A percentile compares a stretch with the other conserved stretches of the same genome.
phyloP scores from a whole-genome alignment of 805 yeast species.

The Ogataea methylovora region DNA sequence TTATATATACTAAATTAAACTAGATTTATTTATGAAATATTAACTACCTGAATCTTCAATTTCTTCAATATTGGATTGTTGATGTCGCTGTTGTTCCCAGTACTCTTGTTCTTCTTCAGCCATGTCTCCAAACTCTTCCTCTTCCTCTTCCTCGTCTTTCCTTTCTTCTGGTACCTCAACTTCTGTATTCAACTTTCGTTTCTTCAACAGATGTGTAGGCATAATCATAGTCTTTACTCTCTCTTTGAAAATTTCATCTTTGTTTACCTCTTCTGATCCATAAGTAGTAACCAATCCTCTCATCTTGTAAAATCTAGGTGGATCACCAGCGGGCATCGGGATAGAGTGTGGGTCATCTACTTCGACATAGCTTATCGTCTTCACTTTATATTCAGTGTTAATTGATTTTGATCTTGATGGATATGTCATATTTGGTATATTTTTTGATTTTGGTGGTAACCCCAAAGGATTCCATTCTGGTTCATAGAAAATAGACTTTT shows the following conservation, averaged over 20 bases:
- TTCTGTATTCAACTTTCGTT: too few relatives aligned
- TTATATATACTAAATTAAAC: conserved; percentile 2
- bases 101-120: conserved; percentile 15
- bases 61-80: not conserved
- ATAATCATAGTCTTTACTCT: conserved; percentile 6
- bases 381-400: too few relatives aligned
- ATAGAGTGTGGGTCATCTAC: too few relatives aligned
- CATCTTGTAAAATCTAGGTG: conserved; percentile 40
- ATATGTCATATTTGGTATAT: conserved; percentile 20
- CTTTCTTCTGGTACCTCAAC: too few relatives aligned
- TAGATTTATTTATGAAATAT: not conserved
- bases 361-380: conserved; percentile 3
- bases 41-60: conserved; percentile 2
- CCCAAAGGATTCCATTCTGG: conserved; percentile 63
- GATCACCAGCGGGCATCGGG: conserved; percentile 31
- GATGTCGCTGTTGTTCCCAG: conserved; percentile 1
- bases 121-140: conserved; percentile 3
- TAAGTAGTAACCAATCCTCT: conserved; percentile 12
- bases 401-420: conserved; percentile 18
- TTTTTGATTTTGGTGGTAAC: conserved; percentile 26
- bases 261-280: conserved; percentile 7
- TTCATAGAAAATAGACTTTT: conserved; percentile 50
- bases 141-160: too few relatives aligned
- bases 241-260: conserved; percentile 5
- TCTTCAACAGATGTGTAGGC: conserved; percentile 12